Base-by-base conservation (phyloP, 495 filamentous ascomycete genomes). In the Aspergillus panamensis region DNA sequence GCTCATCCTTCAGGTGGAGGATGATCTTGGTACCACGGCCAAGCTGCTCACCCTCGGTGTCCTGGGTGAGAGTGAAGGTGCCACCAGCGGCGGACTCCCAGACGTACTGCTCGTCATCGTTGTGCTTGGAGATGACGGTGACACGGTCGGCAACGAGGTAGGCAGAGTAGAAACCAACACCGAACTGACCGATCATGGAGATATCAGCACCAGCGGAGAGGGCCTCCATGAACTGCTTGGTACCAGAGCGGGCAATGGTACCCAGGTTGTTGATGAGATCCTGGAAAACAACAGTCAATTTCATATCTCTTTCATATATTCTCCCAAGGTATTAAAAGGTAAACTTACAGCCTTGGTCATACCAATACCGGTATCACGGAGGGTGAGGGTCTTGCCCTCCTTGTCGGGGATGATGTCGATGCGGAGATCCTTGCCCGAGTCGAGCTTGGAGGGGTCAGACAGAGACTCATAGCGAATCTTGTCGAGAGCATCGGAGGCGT, bases 141-240 rank as follows among this genome's bases (percentile, higher is more conserved):
- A 98, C 94, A 61, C 82, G 84, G 85, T 98, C 94, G 68, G 94
- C 94, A 67, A 98, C 94, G 54, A 98, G 91, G 84, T 98, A 98
- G 63, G 94, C 94, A 52, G 94, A 98, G 86, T 98, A 98, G 90
- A 98, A 98, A 89, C 94, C 94, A 68, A 98, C 94, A 93, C 94
- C 94, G 78, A 98, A 98, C 82, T 98, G 94, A 68, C 94, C 94
- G 78, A 98, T 98, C 94, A 98, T 97, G 80, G 94, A 97, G 66
- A 98, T 93, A 81, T 98, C 94, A 69, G 95, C 94, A 84, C 94
- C 94, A 62, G 94, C 94, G 69, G 90, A 91, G 61, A 98, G 85
- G 59, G 94, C 94, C 82, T 98, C 94, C 94, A 98, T 98, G 80
- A 98, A 98, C 81, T 97, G 95, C 87, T 98, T 98, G 71, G 94